These are phyloP conservation scores for Hyaloscypha finlandica DNA, from an alignment of 495 filamentous ascomycete genomes.

Conservation along the genomic window DNA sequence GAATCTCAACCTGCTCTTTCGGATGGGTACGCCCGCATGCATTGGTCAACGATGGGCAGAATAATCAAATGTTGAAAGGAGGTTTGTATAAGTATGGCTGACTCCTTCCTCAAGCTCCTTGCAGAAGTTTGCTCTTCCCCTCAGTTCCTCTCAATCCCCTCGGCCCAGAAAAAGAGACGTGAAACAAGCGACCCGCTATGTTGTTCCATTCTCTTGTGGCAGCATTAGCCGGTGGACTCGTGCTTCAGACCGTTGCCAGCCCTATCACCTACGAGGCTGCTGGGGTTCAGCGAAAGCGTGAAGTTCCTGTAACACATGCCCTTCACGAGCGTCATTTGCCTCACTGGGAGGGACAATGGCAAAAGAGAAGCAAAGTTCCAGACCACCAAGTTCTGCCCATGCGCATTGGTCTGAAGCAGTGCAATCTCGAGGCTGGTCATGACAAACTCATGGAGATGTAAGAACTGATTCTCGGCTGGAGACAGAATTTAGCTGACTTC, in stretches of 20 bases:
- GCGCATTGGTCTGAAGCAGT: conserved; percentile 54
- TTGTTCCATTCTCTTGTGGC: conserved; percentile 29
- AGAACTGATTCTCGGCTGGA: conserved; percentile 2
- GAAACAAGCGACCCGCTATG: conserved; percentile 27
- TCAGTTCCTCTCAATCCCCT: not conserved
- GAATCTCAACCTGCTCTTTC: not conserved
- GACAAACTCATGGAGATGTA: conserved; percentile 56
- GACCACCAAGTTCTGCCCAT: conserved; percentile 34
- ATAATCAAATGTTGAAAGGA: not conserved
- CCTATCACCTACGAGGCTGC: conserved; percentile 23
- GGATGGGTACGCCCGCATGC: not conserved
- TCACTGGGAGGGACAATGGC: conserved; percentile 31
- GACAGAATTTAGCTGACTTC: conserved; percentile 6
- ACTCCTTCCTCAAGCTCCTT: not conserved
- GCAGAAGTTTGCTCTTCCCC: not conserved
- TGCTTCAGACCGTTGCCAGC: conserved; percentile 27
- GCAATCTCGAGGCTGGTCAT: conserved; percentile 51
- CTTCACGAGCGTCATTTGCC: conserved; percentile 39
- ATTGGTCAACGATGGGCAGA: not conserved
- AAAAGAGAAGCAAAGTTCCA: conserved; percentile 23
- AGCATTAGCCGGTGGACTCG: conserved; percentile 32
- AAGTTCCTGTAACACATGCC: conserved; percentile 33
- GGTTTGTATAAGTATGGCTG: not conserved
- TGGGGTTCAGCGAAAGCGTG: conserved; percentile 25
- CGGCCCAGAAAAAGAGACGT: not conserved